Evolutionary conservation across 768 basidiomycete genomes (phyloP), one percentile per base, ranked within the genome.

Genomic region (Hypholoma fasciculare): DNA sequence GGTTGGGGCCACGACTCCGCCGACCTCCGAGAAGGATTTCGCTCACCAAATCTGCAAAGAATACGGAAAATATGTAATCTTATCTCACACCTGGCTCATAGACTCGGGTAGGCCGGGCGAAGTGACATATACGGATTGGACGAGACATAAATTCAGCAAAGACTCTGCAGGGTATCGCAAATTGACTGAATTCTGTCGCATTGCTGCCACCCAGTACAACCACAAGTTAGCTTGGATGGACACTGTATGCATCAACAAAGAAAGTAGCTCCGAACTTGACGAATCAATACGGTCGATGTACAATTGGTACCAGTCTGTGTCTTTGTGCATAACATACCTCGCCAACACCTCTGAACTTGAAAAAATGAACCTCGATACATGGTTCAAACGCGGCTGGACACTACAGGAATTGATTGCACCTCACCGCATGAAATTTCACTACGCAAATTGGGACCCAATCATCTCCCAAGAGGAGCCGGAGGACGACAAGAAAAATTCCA

Each of bases 221-320:
- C 8, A 36, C 6, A 27, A 16, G 12, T 38, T 57, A 6, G 56
- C 34, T 37, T 53, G 50, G 50, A 14, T 53, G 17, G 56, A 57
- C 30, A 17, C 56, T 5, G 16, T 50, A 9, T 57, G 56, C 20
- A 57, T 57, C 49, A 51, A 57, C 9, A 57, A 51, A 20, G 34
- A 26, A 16, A 57, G 56, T 34, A 57, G 56, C 17, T 34, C 49
- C 7, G 49, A 57, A 39, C 56, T 57, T 13, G 56, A 57, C 11
- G 56, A 57, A n/a, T 51, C 56, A 1, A 57, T 57, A 19, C 56
- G 49, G 6, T 57, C 56, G 3, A 57, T 57, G 56, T 57, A 51
- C 36, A 51, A 44, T 4, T 57, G 56, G 56, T 51, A 57, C 42
- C 19, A 40, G n/a, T 27, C 38, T 5, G 27, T 49, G 27, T 36